phyloP scores from a whole-genome alignment of 1,139 yeast genomes.

The Candida freyschussii region DNA sequence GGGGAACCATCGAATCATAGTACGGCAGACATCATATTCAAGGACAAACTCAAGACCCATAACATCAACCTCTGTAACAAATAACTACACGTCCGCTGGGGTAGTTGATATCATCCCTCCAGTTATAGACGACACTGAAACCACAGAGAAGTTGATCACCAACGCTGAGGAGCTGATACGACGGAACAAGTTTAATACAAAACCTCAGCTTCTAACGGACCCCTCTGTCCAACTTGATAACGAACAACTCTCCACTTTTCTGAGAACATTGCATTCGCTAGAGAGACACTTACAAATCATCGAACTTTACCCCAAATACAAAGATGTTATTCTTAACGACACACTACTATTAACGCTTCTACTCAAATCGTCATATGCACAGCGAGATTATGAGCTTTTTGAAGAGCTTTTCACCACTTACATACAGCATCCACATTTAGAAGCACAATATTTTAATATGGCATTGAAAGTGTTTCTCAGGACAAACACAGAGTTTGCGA shows the following conservation, averaged over 20 bases:
- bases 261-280: constrained; percentile 1
- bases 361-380: constrained; percentile 4
- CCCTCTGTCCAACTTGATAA: not conserved
- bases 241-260: not conserved
- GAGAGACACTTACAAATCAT: constrained; percentile 2
- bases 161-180: not conserved
- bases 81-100: constrained; percentile 3
- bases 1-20: constrained; percentile 1
- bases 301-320: constrained; percentile 1
- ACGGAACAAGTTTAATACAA: constrained; percentile 1
- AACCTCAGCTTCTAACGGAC: not conserved
- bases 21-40: constrained; percentile 11
- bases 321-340: not conserved
- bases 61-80: constrained; percentile 6
- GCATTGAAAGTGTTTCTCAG: constrained; percentile 20
- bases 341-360: not conserved
- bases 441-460: constrained; percentile 17
- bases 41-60: constrained; percentile 8
- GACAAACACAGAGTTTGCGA: constrained; percentile 22
- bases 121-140: constrained; percentile 4
- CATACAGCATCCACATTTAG: constrained; percentile 12
- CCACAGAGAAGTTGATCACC: not conserved
- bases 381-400: constrained; percentile 13
- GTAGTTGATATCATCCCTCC: constrained; percentile 2
- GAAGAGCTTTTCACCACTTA: constrained; percentile 20